Base-by-base conservation (phyloP, 257 asterid species). In the Solanum virginianum region DNA sequence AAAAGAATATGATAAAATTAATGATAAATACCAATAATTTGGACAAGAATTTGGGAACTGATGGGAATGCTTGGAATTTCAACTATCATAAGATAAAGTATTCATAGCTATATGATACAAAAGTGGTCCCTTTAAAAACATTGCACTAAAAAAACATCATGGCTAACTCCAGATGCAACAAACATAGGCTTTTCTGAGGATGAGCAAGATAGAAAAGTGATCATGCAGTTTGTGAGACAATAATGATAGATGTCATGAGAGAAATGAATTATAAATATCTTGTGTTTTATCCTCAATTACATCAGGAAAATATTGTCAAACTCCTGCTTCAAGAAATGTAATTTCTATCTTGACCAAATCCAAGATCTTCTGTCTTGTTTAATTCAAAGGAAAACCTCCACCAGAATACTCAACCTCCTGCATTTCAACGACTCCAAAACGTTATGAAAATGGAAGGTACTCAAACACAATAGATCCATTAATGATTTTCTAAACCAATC, bases 321-420 rank as follows among this genome's bases (percentile, higher is more conserved):
- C 63, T 80, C 85, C 59, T 66, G 80, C 87, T 82, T 80, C 82
- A 9, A 39, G 24, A 56, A 72, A 70, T 75, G 60, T 66, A 81
- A 41, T 20, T 81, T 17, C 66, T 49, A 86, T 72, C 89, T 80
- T 29, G 65, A 70, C 70, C 16, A 71, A 56, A 56, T 4, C 69
- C 72, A 43, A 57, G 39, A 60, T 54, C 10, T 81, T 85, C 24
- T 6, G 63, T 10, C 74, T 51, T 32, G 86, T 36, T 81, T 4
- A 70, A 86, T 87, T 72, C 36, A 92, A 89, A 10, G 91, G 94
- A 81, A 32, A 94, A 74, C 98, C 98, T 60, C 99, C 99, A 85
- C 98, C 98, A 22, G 99, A 92, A 86, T 92, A 97, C 91, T 97
- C 99, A 2, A 97, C 93, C 89, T 95, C 99, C 98, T 96, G 91